Base-by-base conservation (phyloP, 169 alveolate genomes). In the Miamiensis avidus region DNA sequence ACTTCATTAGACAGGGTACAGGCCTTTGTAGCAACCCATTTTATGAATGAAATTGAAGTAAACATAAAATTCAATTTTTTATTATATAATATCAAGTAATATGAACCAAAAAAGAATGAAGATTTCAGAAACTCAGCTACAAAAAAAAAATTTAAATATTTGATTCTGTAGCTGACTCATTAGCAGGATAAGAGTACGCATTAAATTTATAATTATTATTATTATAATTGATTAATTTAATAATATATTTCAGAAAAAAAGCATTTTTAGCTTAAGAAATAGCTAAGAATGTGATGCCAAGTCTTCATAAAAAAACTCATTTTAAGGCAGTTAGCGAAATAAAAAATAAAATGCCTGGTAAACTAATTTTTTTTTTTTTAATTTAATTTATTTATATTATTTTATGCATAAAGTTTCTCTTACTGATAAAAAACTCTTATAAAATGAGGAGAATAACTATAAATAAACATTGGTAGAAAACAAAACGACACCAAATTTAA, bases 221-320 rank as follows among this genome's bases (percentile, higher is more conserved):
- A n/a, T n/a, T n/a, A n/a, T n/a, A n/a, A n/a, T n/a, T n/a, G n/a
- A n/a, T n/a, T n/a, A n/a, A n/a, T n/a, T n/a, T n/a, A n/a, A n/a
- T n/a, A n/a, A n/a, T n/a, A n/a, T n/a, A n/a, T n/a, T 15, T 32
- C 31, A 81, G 85, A 0, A 32, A 78, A 27, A 85, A 75, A 74
- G 82, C 85, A 26, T 79, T 78, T 28, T 29, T 85, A 29, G 74
- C 85, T n/a, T 79, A 83, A 72, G 82, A 74, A 31, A 74, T 85
- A 26, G 86, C 86, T 25, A 85, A 85, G 65, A 85, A 85, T 28
- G 34, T 85, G 25, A 32, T 85, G 11, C 90, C 90, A n/a, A 74
- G 83, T 34, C 65, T 85, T 4, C 90, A 85, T 85, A 31, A 85
- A 31, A 85, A 85, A 74, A 85, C 90, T 25, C 90, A 85, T 49